Evolutionary conservation across 1,139 yeast genomes (phyloP), one percentile per base, ranked within the genome.

Genomic region (Debaryomyces sp.): DNA sequence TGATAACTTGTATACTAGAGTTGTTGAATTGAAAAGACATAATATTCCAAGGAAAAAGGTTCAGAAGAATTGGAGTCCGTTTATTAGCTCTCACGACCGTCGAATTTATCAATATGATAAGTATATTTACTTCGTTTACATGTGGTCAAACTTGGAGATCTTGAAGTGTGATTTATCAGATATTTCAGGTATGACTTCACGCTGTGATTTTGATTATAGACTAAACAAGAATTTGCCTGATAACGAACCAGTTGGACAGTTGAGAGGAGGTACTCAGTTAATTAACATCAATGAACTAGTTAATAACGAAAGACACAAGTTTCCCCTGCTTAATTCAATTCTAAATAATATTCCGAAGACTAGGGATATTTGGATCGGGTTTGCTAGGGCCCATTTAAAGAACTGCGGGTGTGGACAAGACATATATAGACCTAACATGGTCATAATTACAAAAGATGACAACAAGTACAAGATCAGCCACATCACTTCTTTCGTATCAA

Each of bases 401-500:
- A 54, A 62, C 2, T 78, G 83, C 61, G 80, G 81, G 0, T 79
- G 84, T 60, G 79, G 81, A 17, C 59, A 57, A 13, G 67, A 63
- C 39, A 67, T 73, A 58, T 77, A 79, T 55, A 67, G 84, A 48
- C 83, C 84, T 6, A 71, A 73, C 44, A 48, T 73, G 52, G 69
- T 77, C 26, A 64, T 75, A n/a, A 53, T 80, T 6, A 57, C 72
- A n/a, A 64, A 69, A 39, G 78, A 76, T 41, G 40, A 46, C 66
- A 7, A 55, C 30, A 26, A 57, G 27, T 74, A 59, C 50, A 62
- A 64, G 43, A 51, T 71, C 6, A 59, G 66, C 24, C 68, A 68
- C 45, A 60, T 71, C 5, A 67, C 76, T 44, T 66, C 76, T 0
- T 73, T 70, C 3, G 60, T 71, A 5, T 67, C 75, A 0, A 69